Percentiles rank a stretch among this genome's conserved stretches.
Conservation (phyloP, 257 asterid genomes). For the Plantago major region DNA sequence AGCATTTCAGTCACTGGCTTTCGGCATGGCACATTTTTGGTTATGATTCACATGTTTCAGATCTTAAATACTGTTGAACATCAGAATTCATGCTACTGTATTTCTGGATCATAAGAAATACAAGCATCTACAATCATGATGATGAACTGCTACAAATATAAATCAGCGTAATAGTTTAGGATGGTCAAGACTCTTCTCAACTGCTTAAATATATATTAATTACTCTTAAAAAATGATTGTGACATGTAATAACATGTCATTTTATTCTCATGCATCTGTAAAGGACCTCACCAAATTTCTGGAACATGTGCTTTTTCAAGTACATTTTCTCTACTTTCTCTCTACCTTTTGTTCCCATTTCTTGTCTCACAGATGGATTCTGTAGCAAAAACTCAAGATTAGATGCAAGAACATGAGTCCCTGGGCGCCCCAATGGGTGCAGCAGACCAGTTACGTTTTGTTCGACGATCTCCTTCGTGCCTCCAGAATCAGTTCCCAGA, state of each 20-base stretch:
- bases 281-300: slow-evolving; percentile 84
- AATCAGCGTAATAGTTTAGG: neutral
- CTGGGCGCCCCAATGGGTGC: slow-evolving; percentile 84
- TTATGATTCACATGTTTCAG: too few relatives aligned
- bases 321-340: slow-evolving; percentile 79
- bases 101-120: too few relatives aligned
- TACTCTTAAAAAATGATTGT: slow-evolving; percentile 22
- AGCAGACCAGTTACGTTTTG: slow-evolving; percentile 79
- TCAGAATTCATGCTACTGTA: too few relatives aligned
- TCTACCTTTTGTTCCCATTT: slow-evolving; percentile 75
- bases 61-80: too few relatives aligned
- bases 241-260: slow-evolving; percentile 24
- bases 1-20: too few relatives aligned
- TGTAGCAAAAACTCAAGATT: slow-evolving; percentile 59
- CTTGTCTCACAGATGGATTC: slow-evolving; percentile 55
- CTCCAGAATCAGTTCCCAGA: slow-evolving; percentile 92
- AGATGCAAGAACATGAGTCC: slow-evolving; percentile 56
- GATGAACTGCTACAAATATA: too few relatives aligned
- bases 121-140: too few relatives aligned
- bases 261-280: slow-evolving; percentile 82
- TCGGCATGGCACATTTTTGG: too few relatives aligned
- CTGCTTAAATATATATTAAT: slow-evolving; percentile 15
- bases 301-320: slow-evolving; percentile 84
- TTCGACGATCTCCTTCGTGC: slow-evolving; percentile 83
- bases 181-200: slow-evolving; percentile 18